Evolutionary conservation across 768 basidiomycete species (phyloP).

Genomic region (Suillus variegatus): DNA sequence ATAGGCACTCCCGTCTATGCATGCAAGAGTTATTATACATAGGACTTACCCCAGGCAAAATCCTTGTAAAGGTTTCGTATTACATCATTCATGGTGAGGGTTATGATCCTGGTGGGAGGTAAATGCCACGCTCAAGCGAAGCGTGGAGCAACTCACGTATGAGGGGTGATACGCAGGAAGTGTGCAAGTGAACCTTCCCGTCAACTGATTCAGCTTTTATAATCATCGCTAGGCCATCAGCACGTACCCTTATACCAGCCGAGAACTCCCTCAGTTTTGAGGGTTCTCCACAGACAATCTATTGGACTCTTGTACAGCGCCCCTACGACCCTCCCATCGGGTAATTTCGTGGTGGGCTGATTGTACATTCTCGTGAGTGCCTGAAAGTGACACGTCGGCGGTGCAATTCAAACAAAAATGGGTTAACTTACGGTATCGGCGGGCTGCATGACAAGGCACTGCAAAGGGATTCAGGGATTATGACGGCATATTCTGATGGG

Average conservation of each 20-base stretch:
- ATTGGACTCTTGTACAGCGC: constrained; percentile 88
- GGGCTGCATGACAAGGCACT: constrained; percentile 94
- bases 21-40: not conserved
- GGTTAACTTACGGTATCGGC: constrained; percentile 74
- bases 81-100: constrained; percentile 85
- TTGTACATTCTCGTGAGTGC: constrained; percentile 96
- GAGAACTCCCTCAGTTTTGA: constrained; percentile 81
- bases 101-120: constrained; percentile 66
- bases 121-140: not conserved
- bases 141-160: constrained; percentile 61
- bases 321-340: constrained; percentile 73
- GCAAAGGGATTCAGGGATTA: not conserved
- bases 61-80: constrained; percentile 70
- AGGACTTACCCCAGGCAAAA: not conserved
- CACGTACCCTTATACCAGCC: constrained; percentile 93
- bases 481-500: not conserved
- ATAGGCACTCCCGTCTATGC: not conserved
- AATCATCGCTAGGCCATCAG: constrained; percentile 1
- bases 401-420: not conserved
- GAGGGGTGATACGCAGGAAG: constrained; percentile 89
- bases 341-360: constrained; percentile 75
- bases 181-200: constrained; percentile 85
- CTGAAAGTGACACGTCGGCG: constrained; percentile 34
- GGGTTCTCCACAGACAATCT: constrained; percentile 96
- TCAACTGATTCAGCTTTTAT: not conserved